Percentiles rank a stretch among this genome's conserved stretches.
phyloP scores from a whole-genome alignment of 1,284 basidiomycete species.

The Ustilago crameri region DNA sequence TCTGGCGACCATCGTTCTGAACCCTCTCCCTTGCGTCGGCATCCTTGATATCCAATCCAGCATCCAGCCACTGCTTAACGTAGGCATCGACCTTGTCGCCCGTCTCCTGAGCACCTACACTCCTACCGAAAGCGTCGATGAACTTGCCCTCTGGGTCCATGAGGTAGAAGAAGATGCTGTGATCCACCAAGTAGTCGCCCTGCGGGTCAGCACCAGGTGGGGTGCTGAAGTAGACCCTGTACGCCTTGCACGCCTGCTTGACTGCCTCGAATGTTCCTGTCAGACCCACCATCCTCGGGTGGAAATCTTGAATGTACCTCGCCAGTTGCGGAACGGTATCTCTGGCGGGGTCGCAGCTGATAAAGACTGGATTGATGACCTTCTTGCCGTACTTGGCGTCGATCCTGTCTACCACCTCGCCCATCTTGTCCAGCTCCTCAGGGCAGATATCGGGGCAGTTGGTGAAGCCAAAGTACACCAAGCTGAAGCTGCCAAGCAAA shows the following conservation, averaged over 20 bases:
- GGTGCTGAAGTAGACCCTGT: slow-evolving; percentile 95
- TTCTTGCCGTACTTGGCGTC: slow-evolving; percentile 72
- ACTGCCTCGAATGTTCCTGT: slow-evolving; percentile 86
- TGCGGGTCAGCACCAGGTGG: slow-evolving; percentile 81
- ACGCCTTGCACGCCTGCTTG: slow-evolving; percentile 90
- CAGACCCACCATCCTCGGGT: slow-evolving; percentile 87
- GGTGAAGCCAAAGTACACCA: slow-evolving; percentile 82
- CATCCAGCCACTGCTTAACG: slow-evolving; percentile 71
- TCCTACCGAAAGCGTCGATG: slow-evolving; percentile 95
- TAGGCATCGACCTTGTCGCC: slow-evolving; percentile 71
- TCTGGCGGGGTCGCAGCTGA: slow-evolving; percentile 94
- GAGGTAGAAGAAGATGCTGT: slow-evolving; percentile 92
- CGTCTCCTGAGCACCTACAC: slow-evolving; percentile 78
- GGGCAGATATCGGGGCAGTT: slow-evolving; percentile 96
- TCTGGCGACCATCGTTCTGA: slow-evolving; percentile 47
- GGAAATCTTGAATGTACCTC: slow-evolving; percentile 76
- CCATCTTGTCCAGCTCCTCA: slow-evolving; percentile 96
- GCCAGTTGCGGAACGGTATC: slow-evolving; percentile 76
- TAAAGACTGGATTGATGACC: slow-evolving; percentile 79
- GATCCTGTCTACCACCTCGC: slow-evolving; percentile 79
- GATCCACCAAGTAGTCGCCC: slow-evolving; percentile 86
- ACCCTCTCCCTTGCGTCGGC: slow-evolving; percentile 77
- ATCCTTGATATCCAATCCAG: slow-evolving; percentile 49
- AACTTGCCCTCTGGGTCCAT: slow-evolving; percentile 95
- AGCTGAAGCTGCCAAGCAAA: slow-evolving; percentile 79